Evolutionary conservation across 371 early-diverging fungal species (phyloP).

Genomic region (Blyttiomyces sp.): DNA sequence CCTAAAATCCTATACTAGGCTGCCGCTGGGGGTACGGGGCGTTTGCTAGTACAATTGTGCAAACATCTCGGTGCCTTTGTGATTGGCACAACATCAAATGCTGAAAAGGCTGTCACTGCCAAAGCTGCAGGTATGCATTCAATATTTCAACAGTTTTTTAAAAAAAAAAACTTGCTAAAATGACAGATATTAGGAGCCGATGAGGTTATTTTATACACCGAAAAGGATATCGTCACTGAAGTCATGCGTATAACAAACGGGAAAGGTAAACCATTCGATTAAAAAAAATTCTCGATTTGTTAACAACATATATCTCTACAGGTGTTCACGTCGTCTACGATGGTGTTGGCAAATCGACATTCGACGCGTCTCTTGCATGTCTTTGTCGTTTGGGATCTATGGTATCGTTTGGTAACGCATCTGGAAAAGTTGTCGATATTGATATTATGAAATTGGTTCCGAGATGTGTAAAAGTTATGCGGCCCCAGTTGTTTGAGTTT

Average conservation of each 20-base stretch:
- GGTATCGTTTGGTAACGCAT: conserved; percentile 91
- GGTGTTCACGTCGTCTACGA: conserved; percentile 88
- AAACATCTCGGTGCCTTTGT: conserved; percentile 79
- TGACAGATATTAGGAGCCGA: conserved; percentile 58
- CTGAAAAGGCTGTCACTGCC: conserved; percentile 76
- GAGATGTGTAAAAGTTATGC: conserved; percentile 72
- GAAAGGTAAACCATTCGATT: conserved; percentile 23
- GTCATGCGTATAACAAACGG: conserved; percentile 75
- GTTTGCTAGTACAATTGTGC: conserved; percentile 63
- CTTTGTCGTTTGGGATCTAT: conserved; percentile 76
- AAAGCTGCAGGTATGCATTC: conserved; percentile 32
- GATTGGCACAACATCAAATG: conserved; percentile 84
- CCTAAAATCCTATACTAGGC: conserved; percentile 45
- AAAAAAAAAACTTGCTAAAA: background rate
- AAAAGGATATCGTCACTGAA: conserved; percentile 57
- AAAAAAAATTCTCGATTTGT: background rate
- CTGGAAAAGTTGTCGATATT: conserved; percentile 76
- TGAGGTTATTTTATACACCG: conserved; percentile 70
- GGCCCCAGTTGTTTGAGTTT: conserved; percentile 74
- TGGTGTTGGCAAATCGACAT: conserved; percentile 89
- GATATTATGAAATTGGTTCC: conserved; percentile 62
- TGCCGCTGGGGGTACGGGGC: conserved; percentile 89
- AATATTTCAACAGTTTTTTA: background rate
- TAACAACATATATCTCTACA: background rate
- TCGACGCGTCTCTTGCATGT: conserved; percentile 67